Evolutionary conservation across 2,329 filamentous ascomycete genomes (phyloP).

Genomic region (Immersiporthe knoxdaviesiana): DNA sequence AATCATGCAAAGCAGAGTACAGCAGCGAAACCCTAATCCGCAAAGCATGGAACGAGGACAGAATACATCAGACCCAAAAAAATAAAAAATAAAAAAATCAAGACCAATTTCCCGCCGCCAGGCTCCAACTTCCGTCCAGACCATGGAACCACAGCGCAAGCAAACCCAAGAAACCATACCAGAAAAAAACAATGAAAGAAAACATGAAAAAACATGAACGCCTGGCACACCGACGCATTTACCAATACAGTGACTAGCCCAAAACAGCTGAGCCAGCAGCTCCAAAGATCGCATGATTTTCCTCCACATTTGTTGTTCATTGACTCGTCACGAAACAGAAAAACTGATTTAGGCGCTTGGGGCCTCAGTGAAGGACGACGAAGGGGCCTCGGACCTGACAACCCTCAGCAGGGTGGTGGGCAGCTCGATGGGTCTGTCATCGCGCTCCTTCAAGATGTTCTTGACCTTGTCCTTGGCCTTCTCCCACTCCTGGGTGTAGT

Average conservation of each 20-base stretch:
- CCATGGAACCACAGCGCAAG: no score
- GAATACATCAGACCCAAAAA: not conserved
- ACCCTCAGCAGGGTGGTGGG: not conserved
- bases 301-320: not conserved
- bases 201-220: not conserved
- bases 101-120: not conserved
- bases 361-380: not conserved
- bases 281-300: not conserved
- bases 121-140: not conserved
- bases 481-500: conserved; percentile 1
- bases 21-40: not conserved
- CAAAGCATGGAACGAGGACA: not conserved
- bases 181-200: not conserved
- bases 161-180: not conserved
- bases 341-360: not conserved
- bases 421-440: not conserved
- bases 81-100: no score
- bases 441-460: not conserved
- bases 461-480: conserved; percentile 8
- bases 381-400: not conserved
- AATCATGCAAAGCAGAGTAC: not conserved
- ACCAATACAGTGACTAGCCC: not conserved
- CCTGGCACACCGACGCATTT: not conserved
- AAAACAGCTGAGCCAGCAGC: not conserved
- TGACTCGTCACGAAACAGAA: not conserved